These are phyloP conservation scores for Aegilops speltoides DNA, from an alignment of 176 grass and related monocot genomes.

Conservation along the genomic window DNA sequence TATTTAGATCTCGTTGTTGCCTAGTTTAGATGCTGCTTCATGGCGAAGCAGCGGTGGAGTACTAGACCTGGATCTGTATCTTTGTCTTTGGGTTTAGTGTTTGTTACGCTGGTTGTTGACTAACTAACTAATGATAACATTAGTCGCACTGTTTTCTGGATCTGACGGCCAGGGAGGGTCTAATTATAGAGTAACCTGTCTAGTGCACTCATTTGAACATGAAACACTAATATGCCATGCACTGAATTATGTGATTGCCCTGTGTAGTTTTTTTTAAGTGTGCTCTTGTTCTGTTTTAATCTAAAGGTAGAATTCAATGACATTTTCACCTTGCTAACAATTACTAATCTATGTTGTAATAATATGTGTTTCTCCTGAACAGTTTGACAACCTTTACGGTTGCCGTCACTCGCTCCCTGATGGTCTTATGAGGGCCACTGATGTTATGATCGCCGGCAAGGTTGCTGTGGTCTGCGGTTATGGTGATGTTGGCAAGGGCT, in stretches of 20 bases:
- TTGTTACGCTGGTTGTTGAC: neutral
- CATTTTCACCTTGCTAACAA: no score
- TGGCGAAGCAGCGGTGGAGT: neutral
- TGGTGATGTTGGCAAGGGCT: conserved; percentile 97
- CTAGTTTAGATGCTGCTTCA: neutral
- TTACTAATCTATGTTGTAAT: neutral
- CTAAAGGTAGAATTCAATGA: no score
- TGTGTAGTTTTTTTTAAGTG: no score
- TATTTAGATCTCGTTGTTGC: neutral
- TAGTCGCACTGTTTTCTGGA: neutral
- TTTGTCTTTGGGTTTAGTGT: neutral
- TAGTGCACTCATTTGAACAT: no score
- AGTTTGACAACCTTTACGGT: conserved; percentile 97
- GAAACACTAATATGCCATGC: no score
- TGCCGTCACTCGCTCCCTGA: conserved; percentile 99
- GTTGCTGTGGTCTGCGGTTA: conserved; percentile 87
- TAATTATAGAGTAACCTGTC: no score
- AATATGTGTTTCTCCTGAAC: neutral
- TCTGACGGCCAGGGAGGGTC: neutral
- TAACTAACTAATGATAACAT: neutral
- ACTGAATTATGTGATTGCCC: no score
- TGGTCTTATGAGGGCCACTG: conserved; percentile 94
- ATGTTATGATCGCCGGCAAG: conserved; percentile 99
- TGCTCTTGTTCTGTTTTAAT: no score
- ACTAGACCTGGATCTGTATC: neutral